phyloP scores from a whole-genome alignment of 805 yeast species.

The Yarrowia sp. region DNA sequence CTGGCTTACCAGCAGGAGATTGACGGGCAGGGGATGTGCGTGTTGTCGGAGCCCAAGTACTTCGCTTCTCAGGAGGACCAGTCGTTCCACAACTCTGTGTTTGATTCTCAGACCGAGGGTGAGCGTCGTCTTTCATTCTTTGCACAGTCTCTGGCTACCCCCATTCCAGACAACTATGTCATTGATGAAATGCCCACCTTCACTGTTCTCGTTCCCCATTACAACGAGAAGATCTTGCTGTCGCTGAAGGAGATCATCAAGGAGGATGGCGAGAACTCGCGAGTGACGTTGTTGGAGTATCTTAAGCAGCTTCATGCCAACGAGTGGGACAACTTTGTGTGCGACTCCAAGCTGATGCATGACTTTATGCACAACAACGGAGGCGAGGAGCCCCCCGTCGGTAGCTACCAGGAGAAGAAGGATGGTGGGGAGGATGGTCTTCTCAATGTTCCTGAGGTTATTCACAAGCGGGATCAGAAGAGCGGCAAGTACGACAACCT shows the following conservation, averaged over 20 bases:
- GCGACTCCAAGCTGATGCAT: constrained; percentile 63
- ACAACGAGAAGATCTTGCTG: constrained; percentile 78
- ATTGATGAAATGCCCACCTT: constrained; percentile 78
- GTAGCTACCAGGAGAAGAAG: constrained; percentile 26
- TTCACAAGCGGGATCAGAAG: constrained; percentile 24
- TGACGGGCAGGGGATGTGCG: constrained; percentile 52
- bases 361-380: constrained; percentile 32
- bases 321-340: constrained; percentile 84
- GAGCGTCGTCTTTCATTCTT: constrained; percentile 83
- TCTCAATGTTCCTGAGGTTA: constrained; percentile 9
- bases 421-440: constrained; percentile 23
- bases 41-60: constrained; percentile 73
- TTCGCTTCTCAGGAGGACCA: constrained; percentile 86
- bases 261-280: constrained; percentile 66
- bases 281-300: constrained; percentile 78
- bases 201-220: constrained; percentile 86
- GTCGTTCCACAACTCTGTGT: constrained; percentile 62
- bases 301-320: constrained; percentile 70
- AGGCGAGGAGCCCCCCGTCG: neutral
- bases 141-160: constrained; percentile 88
- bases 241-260: constrained; percentile 79
- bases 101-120: constrained; percentile 74
- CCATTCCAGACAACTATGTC: constrained; percentile 76
- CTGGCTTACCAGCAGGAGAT: constrained; percentile 61
- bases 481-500: constrained; percentile 59